Conservation (phyloP, 164 flowering plant species). For the Berberis vulgaris region DNA sequence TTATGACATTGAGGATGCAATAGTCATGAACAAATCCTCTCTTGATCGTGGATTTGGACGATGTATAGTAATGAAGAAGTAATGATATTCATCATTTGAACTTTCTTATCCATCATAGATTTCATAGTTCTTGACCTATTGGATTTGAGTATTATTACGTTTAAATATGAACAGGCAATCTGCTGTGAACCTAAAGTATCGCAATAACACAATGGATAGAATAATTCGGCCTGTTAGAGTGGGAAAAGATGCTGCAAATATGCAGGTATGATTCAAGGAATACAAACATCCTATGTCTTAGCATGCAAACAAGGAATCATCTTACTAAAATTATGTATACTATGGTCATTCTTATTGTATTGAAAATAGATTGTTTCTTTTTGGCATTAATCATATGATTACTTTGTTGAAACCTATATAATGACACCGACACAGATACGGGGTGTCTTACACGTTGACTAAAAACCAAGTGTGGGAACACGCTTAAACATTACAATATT, state of each 20-base stretch:
- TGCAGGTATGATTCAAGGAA: constrained; percentile 40
- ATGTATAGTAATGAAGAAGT: constrained; percentile 90
- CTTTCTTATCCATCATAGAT: background rate
- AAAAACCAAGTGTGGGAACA: too few relatives aligned
- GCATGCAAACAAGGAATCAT: too few relatives aligned
- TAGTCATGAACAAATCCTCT: constrained; percentile 96
- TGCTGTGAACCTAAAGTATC: constrained; percentile 46
- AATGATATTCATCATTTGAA: background rate
- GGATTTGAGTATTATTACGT: too few relatives aligned
- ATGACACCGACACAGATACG: too few relatives aligned
- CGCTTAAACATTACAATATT: too few relatives aligned
- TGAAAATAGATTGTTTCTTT: too few relatives aligned
- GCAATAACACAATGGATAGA: constrained; percentile 46
- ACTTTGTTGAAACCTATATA: too few relatives aligned
- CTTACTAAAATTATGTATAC: too few relatives aligned
- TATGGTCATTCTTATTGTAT: too few relatives aligned
- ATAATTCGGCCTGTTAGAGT: constrained; percentile 46
- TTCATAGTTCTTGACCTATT: too few relatives aligned
- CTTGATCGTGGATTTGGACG: constrained; percentile 99
- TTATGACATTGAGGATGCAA: constrained; percentile 99
- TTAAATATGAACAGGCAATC: constrained; percentile 26
- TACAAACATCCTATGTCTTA: background rate
- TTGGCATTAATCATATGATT: too few relatives aligned
- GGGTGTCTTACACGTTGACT: too few relatives aligned
- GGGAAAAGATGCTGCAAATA: constrained; percentile 32